Evolutionary conservation across 2,329 filamentous ascomycete species (phyloP).

Genomic region (Aspergillus sp.): DNA sequence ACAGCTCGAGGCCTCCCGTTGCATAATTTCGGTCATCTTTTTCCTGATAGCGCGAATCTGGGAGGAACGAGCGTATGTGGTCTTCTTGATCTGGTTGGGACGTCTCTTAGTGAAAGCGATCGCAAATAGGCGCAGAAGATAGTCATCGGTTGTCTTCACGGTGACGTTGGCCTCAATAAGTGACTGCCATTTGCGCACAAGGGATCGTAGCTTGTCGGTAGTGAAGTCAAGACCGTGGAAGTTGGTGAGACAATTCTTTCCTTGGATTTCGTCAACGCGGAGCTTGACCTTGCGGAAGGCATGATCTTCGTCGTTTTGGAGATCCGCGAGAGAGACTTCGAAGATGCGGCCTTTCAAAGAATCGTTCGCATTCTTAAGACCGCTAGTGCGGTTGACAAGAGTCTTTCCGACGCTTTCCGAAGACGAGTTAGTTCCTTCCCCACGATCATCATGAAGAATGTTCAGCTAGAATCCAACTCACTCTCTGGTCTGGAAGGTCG

Average conservation of each 20-base stretch:
- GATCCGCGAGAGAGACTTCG: slow-evolving; percentile 97
- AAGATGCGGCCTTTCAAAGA: slow-evolving; percentile 98
- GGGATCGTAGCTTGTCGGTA: slow-evolving; percentile 98
- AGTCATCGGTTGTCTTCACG: slow-evolving; percentile 99
- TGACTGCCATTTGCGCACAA: slow-evolving; percentile 99
- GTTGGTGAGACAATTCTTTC: slow-evolving; percentile 99
- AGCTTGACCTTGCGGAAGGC: slow-evolving; percentile 99
- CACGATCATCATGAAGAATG: slow-evolving; percentile 3
- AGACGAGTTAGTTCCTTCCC: slow-evolving; percentile 19
- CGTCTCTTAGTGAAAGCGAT: slow-evolving; percentile 99
- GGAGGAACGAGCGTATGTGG: slow-evolving; percentile 93
- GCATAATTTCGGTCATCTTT: slow-evolving; percentile 99
- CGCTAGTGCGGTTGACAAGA: slow-evolving; percentile 97
- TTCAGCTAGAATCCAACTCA: slow-evolving; percentile 55
- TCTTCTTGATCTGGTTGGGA: slow-evolving; percentile 99
- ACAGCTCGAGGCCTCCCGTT: slow-evolving; percentile 90
- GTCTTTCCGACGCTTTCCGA: slow-evolving; percentile 91
- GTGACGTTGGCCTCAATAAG: slow-evolving; percentile 99
- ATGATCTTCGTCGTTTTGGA: slow-evolving; percentile 99
- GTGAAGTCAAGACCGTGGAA: slow-evolving; percentile 99
- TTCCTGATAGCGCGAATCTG: slow-evolving; percentile 98
- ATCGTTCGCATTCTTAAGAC: slow-evolving; percentile 99
- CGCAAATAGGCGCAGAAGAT: slow-evolving; percentile 97
- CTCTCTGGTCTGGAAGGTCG: slow-evolving; percentile 95
- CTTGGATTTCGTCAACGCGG: slow-evolving; percentile 96